Conservation (phyloP, 164 flowering plant species). For the Piper longum region DNA sequence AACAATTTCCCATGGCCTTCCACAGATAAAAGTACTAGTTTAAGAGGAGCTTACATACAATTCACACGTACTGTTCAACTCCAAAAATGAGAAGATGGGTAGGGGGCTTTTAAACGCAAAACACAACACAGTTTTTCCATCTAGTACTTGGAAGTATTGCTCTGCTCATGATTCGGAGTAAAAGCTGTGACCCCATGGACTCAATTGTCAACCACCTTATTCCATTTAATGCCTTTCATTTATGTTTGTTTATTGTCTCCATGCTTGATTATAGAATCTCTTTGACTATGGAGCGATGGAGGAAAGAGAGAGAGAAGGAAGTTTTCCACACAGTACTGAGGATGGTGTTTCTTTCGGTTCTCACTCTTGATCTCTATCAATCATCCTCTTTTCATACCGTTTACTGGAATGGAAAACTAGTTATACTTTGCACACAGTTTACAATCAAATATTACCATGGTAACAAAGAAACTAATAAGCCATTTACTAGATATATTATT, state of each 20-base stretch:
- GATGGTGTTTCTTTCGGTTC: too few species aligned
- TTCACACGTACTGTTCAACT: too few species aligned
- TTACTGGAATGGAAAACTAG: too few species aligned
- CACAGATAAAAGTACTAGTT: background rate
- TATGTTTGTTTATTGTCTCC: background rate
- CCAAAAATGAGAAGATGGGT: background rate
- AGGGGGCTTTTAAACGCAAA: background rate
- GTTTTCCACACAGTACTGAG: background rate
- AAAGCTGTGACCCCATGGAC: background rate
- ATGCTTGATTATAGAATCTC: background rate
- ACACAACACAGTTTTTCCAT: too few species aligned
- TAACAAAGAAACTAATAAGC: too few species aligned
- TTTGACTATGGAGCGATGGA: background rate
- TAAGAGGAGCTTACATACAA: too few species aligned
- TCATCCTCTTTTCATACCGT: too few species aligned
- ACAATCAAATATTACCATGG: too few species aligned
- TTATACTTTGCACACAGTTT: too few species aligned
- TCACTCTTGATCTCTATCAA: background rate
- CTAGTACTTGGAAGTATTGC: background rate
- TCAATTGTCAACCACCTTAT: background rate
- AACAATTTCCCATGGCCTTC: constrained; percentile 40
- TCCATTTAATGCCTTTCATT: too few species aligned
- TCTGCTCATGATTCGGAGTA: background rate
- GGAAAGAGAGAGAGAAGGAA: background rate
- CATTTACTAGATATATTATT: too few species aligned